Base-by-base conservation (phyloP, 805 yeast genomes). In the Yarrowia sp. region DNA sequence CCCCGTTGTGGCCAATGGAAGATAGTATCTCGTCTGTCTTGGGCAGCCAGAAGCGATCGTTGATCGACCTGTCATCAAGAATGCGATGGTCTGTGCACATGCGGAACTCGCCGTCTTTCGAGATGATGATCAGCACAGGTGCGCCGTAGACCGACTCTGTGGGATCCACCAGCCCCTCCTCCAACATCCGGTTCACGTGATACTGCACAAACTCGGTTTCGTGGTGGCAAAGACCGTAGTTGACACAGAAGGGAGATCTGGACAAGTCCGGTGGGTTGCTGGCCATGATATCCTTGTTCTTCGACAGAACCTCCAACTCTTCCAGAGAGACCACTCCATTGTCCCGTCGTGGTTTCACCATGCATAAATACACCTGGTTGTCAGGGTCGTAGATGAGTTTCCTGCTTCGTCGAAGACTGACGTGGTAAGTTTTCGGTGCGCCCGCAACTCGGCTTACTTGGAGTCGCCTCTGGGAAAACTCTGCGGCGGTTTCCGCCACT, bases 351-450 rank as follows among this genome's bases (percentile, higher is more conserved):
- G 63, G 35, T 16, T 40, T 56, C 22, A 56, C 63, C 63, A 56
- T 36, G 32, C 63, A 56, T 15, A 56, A 22, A n/a, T 56, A 56
- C 9, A 56, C 48, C 35, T 56, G 63, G 19, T 56, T 56, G 48
- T 56, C 63, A 3, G 63, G 63, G 48, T 56, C 63, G 36, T 56
- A 56, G 26, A 56, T 56, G 48, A 56, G 63, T 8, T 56, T 56
- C 15, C 63, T 14, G 48, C 48, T 12, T 4, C 48, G 12, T 10
- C 40, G 36, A 11, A 56, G 63, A 56, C 48, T 41, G 16, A 56
- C 48, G 40, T 56, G 63, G 36, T 22, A 56, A 10, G 48, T 56
- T 32, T 56, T 41, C 38, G 63, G 63, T 5, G n/a, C 48, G 10
- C 22, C 48, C 3, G 36, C 15, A 5, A 19, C 15, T 26, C 32